phyloP scores from a whole-genome alignment of 768 basidiomycete species.

The Boletus vermiculosoides region DNA sequence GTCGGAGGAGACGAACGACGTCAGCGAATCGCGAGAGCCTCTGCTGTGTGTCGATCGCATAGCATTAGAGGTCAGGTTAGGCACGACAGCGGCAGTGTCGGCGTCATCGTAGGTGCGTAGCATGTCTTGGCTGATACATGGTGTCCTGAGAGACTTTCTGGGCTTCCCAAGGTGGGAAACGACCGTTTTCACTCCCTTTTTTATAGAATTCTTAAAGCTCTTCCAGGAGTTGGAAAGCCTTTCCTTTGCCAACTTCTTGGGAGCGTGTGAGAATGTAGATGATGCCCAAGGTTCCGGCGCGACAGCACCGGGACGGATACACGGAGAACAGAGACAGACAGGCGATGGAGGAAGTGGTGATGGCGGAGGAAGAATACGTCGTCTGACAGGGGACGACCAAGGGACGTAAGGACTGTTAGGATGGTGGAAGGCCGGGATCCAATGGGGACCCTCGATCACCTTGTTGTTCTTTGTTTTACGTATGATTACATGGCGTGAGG shows the following conservation, averaged over 20 bases:
- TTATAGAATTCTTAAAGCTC: constrained; percentile 34
- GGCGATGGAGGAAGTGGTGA: constrained; percentile 35
- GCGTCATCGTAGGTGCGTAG: constrained; percentile 8
- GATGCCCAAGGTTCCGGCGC: constrained; percentile 43
- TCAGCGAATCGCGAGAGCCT: constrained; percentile 22
- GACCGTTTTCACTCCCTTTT: constrained; percentile 24
- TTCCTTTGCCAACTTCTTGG: constrained; percentile 18
- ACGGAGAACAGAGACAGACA: constrained; percentile 34
- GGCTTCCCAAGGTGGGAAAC: constrained; percentile 18
- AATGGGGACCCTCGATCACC: constrained; percentile 30
- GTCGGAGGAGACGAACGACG: constrained; percentile 34
- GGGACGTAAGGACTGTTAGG: constrained; percentile 58
- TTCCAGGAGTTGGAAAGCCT: constrained; percentile 29
- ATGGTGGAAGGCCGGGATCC: constrained; percentile 43
- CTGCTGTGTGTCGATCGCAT: constrained; percentile 17
- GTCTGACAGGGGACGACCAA: constrained; percentile 45
- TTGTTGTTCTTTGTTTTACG: constrained; percentile 22
- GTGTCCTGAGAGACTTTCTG: constrained; percentile 12
- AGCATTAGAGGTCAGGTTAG: not conserved
- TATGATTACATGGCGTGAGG: constrained; percentile 9
- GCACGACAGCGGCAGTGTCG: not conserved
- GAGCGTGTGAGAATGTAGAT: constrained; percentile 18
- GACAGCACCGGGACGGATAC: constrained; percentile 39
- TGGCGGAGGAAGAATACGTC: constrained; percentile 39
- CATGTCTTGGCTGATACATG: constrained; percentile 10